These are phyloP conservation scores for Gracilaria domingensis DNA, from an alignment of 23 red algal genomes.

Conservation along the genomic window DNA sequence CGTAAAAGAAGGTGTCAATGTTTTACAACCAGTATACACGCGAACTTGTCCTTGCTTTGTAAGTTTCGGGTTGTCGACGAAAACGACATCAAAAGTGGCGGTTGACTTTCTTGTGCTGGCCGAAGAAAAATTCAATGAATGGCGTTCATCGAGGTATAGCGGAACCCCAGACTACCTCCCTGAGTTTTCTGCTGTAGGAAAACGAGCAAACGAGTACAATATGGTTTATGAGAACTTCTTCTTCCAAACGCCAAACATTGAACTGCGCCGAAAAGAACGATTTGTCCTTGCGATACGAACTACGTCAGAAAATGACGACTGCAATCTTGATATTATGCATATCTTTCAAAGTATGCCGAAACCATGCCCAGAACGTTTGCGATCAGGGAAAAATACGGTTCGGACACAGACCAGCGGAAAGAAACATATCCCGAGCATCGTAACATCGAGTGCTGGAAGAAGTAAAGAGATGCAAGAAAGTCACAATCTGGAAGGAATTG, in stretches of 20 bases:
- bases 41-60: conserved; percentile 15
- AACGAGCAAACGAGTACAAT: conserved; percentile 24
- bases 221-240: conserved; percentile 20
- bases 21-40: background rate
- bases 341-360: conserved; percentile 15
- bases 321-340: conserved; percentile 19
- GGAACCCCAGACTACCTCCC: background rate
- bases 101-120: conserved; percentile 10
- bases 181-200: conserved; percentile 5
- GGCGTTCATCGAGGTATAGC: conserved; percentile 3
- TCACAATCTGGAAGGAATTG: background rate
- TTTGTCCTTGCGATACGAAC: conserved; percentile 23
- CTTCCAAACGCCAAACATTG: conserved; percentile 12
- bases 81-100: background rate
- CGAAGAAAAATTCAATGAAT: background rate
- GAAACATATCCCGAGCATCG: background rate
- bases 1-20: background rate
- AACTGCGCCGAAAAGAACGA: background rate
- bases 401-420: background rate
- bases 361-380: background rate
- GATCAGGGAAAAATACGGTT: background rate
- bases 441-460: background rate
- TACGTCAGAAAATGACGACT: background rate
- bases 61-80: conserved; percentile 14
- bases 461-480: background rate